A percentile compares a stretch with the other conserved stretches of the same genome.
Evolutionary conservation across 306 rosid species (phyloP).

Genomic region (Carpinus viminea): DNA sequence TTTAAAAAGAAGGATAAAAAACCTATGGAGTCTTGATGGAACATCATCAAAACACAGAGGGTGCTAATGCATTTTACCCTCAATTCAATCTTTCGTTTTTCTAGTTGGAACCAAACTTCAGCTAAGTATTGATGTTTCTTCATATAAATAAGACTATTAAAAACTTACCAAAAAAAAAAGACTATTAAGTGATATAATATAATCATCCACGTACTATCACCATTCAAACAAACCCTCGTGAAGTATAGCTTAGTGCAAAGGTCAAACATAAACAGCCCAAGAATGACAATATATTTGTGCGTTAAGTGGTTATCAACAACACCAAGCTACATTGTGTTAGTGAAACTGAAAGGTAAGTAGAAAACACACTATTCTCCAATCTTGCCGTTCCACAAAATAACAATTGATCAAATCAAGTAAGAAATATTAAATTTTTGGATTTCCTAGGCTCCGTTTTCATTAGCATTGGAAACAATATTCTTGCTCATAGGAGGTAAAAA

Average conservation of each 20-base stretch:
- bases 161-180: too few relatives aligned
- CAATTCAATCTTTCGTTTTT: neutral
- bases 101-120: too few relatives aligned
- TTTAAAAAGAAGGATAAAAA: too few relatives aligned
- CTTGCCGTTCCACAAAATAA: neutral
- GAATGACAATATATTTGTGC: too few relatives aligned
- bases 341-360: neutral
- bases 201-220: neutral
- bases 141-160: too few relatives aligned
- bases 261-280: neutral
- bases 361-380: neutral
- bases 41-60: neutral
- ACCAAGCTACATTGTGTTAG: neutral
- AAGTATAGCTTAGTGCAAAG: neutral
- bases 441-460: neutral
- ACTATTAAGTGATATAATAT: too few relatives aligned
- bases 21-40: neutral
- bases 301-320: neutral
- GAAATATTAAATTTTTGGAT: neutral
- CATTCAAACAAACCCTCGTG: neutral
- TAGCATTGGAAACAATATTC: neutral
- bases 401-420: neutral
- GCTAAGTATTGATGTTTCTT: too few relatives aligned
- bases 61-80: neutral
- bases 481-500: neutral